phyloP scores from a whole-genome alignment of 805 yeast genomes.

The Pichia paraexigua region DNA sequence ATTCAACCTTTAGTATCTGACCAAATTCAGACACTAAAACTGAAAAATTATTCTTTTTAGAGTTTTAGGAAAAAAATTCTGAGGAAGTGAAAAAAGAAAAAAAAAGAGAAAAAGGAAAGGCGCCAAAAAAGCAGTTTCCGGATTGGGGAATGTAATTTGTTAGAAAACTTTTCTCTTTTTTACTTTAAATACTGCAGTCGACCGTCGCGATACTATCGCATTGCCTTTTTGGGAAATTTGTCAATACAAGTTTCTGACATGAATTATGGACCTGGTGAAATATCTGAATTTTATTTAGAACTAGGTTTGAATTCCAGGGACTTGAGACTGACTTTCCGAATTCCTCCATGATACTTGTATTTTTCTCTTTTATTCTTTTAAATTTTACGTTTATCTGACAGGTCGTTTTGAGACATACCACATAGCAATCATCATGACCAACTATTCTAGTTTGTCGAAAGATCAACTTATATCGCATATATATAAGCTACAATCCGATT shows the following conservation, averaged over 20 bases:
- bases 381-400: neutral
- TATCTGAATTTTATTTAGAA: neutral
- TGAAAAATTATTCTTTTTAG: neutral
- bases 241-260: slow-evolving; percentile 1
- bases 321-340: neutral
- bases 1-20: neutral
- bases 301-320: neutral
- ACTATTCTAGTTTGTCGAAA: neutral
- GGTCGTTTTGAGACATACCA: neutral
- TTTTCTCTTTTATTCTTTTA: neutral
- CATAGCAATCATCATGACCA: neutral
- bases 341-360: neutral
- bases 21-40: neutral
- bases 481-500: neutral
- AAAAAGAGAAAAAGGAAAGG: neutral
- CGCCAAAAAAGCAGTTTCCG: neutral
- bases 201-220: neutral
- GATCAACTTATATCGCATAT: slow-evolving; percentile 4
- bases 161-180: neutral
- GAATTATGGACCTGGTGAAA: neutral
- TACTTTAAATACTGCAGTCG: neutral
- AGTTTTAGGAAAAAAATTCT: too few relatives aligned
- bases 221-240: neutral
- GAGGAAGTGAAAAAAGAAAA: neutral
- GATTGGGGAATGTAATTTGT: neutral